Percentiles rank a stretch among this genome's conserved stretches.
These are phyloP conservation scores for Laburnicola sp. DNA, from an alignment of 2,329 filamentous ascomycete species.

Conservation along the genomic window DNA sequence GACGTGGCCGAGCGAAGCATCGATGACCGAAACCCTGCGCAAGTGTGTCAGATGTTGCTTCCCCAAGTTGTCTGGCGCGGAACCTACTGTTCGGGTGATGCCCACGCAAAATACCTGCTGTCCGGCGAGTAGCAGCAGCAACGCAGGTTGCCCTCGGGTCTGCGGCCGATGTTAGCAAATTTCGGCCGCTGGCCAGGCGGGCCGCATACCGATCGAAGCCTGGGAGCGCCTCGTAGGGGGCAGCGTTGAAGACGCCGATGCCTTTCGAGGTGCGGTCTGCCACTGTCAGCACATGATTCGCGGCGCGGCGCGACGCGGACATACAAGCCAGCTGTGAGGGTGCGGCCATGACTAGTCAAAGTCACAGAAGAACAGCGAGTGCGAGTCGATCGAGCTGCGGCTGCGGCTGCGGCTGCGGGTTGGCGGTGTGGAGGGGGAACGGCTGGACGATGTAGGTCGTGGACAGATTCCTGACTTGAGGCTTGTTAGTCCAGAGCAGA, in stretches of 20 bases:
- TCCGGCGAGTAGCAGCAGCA: constrained; percentile 95
- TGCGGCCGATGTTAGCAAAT: constrained; percentile 42
- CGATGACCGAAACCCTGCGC: constrained; percentile 74
- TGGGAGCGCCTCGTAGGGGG: constrained; percentile 81
- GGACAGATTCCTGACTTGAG: constrained; percentile 33
- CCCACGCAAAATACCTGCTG: constrained; percentile 95
- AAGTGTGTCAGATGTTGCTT: constrained; percentile 11
- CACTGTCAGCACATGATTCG: constrained; percentile 4
- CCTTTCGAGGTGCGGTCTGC: constrained; percentile 89
- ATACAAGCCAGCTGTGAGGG: constrained; percentile 89
- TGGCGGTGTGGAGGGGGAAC: constrained; percentile 32
- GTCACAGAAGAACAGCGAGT: constrained; percentile 63
- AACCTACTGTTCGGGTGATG: constrained; percentile 72
- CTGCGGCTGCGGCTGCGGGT: constrained; percentile 30
- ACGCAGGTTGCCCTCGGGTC: constrained; percentile 90
- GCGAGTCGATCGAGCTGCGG: constrained; percentile 30
- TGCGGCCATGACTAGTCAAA: constrained; percentile 92
- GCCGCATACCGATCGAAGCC: constrained; percentile 66
- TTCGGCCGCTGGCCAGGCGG: constrained; percentile 3
- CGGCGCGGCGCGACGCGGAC: constrained; percentile 31
- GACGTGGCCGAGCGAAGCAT: constrained; percentile 74
- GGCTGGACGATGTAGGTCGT: constrained; percentile 38
- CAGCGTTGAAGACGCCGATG: constrained; percentile 91
- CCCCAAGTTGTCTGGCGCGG: not conserved
- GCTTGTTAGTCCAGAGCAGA: constrained; percentile 14